Base-by-base conservation (phyloP, 2,329 filamentous ascomycete species). In the Ilyonectria destructans region DNA sequence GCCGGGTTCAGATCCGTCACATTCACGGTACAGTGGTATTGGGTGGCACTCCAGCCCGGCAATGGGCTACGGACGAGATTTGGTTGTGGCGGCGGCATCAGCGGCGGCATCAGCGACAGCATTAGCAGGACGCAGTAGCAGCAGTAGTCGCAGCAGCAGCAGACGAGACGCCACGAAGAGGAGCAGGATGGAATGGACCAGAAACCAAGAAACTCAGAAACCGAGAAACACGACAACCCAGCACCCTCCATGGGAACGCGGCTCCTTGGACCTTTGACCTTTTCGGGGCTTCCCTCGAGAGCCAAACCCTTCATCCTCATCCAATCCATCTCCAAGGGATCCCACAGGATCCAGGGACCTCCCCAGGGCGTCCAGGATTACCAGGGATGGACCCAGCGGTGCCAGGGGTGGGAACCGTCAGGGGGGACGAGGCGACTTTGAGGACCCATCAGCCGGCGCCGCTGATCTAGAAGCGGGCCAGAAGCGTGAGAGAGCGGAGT, bases 401-500 rank as follows among this genome's bases (percentile, higher is more conserved):
- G 64, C 71, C 62, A 68, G 69, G 66, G 74, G 70, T 71, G 63
- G 61, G 62, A 60, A 56, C 62, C 40, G 40, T 29, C 64, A 58
- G 51, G 65, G 58, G 58, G n/a, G 19, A 46, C 23, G 43, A 62
- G 51, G 58, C 57, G 43, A 62, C 58, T 19, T 26, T 29, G 23
- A 65, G 29, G 70, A 70, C 67, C 75, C 73, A 74, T 73, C 70
- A 71, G 68, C 69, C 74, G 71, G 58, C 71, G 69, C 69, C 65
- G 73, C 75, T 75, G 75, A 77, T 77, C 75, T 77, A 76, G 75
- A 77, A 77, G 74, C 75, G 70, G 67, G 63, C 75, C 75, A 77
- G 75, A 77, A 77, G 75, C 68, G 70, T 74, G 71, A 74, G 73
- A 72, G 68, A 65, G 71, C 70, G 68, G 70, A 74, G 74, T 62